Evolutionary conservation across 2,329 filamentous ascomycete genomes (phyloP), one percentile per base, ranked within the genome.

Genomic region (Aschersonia sp.): DNA sequence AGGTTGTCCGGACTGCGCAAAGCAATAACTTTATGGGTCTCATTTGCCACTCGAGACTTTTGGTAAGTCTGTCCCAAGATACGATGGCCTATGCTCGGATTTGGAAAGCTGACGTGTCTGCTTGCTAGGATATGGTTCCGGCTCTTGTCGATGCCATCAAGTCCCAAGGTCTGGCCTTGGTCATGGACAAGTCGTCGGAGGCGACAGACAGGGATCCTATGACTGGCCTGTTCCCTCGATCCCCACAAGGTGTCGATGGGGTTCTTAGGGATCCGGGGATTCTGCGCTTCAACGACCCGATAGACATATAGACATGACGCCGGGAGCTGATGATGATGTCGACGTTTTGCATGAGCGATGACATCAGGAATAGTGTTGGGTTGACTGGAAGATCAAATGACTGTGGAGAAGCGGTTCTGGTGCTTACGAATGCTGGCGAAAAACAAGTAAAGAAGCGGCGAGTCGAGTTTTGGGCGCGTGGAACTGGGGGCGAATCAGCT

Each of bases 1-100:
- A 98, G 62, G 87, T 87, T 5, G 92, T 95, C 11, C 78, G 89
- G 53, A 87, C 94, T 59, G 89, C 90, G 29, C 85, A 94, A 64
- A 86, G 83, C 61, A 98, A 98, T 62, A 98, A 98, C 62, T 87
- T 98, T 54, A 98, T 98, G 92, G 92, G 92, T 4, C 64, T 98
- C 58, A 86, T 97, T 50, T 95, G 89, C 66, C 88, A 83, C 55
- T 90, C 87, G 32, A 78, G 84, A 54, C 72, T 98, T 53, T 66
- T 98, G 70, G 87, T 94, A 73, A 59, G 83, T 74, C 32, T 45
- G n/a, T 43, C 30, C 30, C 7, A 3, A n/a, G 7, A 41, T 22
- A 1, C 7, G 4, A 6, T 29, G 10, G 8, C 14, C 8, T 30
- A 8, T 32, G 4, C 8, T 32, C 11, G 6, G 14, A 4, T 4